Evolutionary conservation across 2,329 filamentous ascomycete species (phyloP).

Genomic region (Aspergillus proliferans): DNA sequence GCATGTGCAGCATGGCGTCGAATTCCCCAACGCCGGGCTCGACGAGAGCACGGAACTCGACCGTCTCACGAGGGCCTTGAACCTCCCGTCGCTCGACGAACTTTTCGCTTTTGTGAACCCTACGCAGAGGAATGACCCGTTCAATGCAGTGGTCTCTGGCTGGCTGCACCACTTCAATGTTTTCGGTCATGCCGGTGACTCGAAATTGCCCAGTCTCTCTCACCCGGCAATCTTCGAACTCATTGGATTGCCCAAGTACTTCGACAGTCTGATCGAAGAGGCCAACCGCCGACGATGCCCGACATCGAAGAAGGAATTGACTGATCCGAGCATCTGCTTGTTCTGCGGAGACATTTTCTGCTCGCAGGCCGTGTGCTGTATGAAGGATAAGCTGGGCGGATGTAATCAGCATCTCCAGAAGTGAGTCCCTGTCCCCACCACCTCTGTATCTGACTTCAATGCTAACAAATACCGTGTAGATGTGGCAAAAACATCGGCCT

Average conservation of each 20-base stretch:
- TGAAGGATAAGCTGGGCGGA: slow-evolving; percentile 65
- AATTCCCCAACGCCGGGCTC: slow-evolving; percentile 68
- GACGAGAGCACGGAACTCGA: slow-evolving; percentile 70
- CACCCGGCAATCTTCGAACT: slow-evolving; percentile 94
- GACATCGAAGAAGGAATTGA: slow-evolving; percentile 83
- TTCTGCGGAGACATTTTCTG: slow-evolving; percentile 98
- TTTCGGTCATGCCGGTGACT: slow-evolving; percentile 27
- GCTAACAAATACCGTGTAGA: slow-evolving; percentile 41
- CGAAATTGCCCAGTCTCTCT: slow-evolving; percentile 48
- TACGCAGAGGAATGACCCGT: slow-evolving; percentile 33
- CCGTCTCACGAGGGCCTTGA: slow-evolving; percentile 69
- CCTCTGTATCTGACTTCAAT: neutral
- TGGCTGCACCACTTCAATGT: slow-evolving; percentile 60
- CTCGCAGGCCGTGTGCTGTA: slow-evolving; percentile 86
- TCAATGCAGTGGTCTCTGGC: slow-evolving; percentile 51
- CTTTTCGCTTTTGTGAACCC: slow-evolving; percentile 59
- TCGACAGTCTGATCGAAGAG: slow-evolving; percentile 87
- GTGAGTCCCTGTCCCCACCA: slow-evolving; percentile 46
- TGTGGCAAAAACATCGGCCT: slow-evolving; percentile 87
- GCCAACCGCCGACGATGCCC: slow-evolving; percentile 78
- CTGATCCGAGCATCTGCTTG: slow-evolving; percentile 84
- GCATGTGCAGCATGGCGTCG: slow-evolving; percentile 80
- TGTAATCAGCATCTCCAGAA: slow-evolving; percentile 84
- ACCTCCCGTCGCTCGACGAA: slow-evolving; percentile 70
- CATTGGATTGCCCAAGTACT: slow-evolving; percentile 84